Evolutionary conservation across 768 basidiomycete genomes (phyloP), one percentile per base, ranked within the genome.

Genomic region (Boletellus emodensis): DNA sequence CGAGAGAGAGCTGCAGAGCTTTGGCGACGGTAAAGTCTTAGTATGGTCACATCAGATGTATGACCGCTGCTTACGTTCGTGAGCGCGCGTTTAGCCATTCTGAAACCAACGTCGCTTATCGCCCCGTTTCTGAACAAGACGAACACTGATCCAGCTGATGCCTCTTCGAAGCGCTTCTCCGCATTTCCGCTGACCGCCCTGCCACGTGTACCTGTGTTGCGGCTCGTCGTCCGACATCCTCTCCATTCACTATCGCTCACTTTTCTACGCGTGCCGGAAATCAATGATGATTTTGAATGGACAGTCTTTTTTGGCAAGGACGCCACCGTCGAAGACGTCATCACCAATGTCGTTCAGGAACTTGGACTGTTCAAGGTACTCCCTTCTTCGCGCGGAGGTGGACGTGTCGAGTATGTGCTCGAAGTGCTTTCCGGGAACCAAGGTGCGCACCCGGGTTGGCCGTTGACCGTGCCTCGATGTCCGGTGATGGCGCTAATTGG

Each of bases 181-280:
- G 75, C 82, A 4, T 90, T 88, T 59, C 78, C 81, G 8, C 69
- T 86, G 56, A 85, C 85, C 2, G 77, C 79, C 0, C 84, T 86
- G 64, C 71, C 87, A 34, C 85, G 86, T 59, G 72, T 72, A 3
- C 84, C 90, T 10, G 68, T 75, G 3, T 65, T 92, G 36, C 84
- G 89, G 1, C 72, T 94, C 38, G 83, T 92, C 3, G 86, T 86
- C 6, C 72, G 84, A 3, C 80, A 91, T 57, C 77, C 83, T 4
- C 65, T 72, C 14, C 74, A 88, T n/a, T 73, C 74, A 0, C 38
- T 85, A 18, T 66, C 71, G 2, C 60, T 87, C 35, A 61, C 72
- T 0, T 87, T 90, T 65, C 65, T 77, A 38, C 81, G 86, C 40
- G 79, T 92, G 14, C 88, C 88, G 3, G 85, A 90, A 64, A 80